A percentile compares a stretch with the other conserved stretches of the same genome.
phyloP scores from a whole-genome alignment of 1,139 yeast species.

The Taphrina betulina region DNA sequence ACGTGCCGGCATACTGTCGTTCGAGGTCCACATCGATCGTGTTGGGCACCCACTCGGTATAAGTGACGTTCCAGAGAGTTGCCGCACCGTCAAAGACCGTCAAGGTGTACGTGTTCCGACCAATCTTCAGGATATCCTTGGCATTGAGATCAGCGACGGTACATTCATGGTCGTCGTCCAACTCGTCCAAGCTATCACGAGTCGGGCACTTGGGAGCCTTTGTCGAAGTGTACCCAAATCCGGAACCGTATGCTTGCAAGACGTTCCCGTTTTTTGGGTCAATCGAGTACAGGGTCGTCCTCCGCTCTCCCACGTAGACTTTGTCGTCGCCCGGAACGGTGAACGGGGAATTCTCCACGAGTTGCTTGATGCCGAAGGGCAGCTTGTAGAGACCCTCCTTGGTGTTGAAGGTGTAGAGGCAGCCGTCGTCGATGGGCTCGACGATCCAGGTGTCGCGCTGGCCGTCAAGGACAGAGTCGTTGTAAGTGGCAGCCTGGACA shows the following conservation, averaged over 20 bases:
- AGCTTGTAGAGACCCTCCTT: constrained; percentile 72
- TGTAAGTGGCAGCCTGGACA: background rate
- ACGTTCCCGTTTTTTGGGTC: constrained; percentile 76
- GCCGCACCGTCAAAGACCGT: constrained; percentile 66
- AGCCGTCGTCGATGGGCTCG: constrained; percentile 86
- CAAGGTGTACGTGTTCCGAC: constrained; percentile 52
- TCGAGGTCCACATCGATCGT: constrained; percentile 72
- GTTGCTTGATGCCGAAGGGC: constrained; percentile 75
- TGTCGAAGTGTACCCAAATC: constrained; percentile 31
- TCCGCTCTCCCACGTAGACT: constrained; percentile 81
- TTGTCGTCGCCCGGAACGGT: constrained; percentile 73
- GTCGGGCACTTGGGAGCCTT: constrained; percentile 31
- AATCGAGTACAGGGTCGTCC: constrained; percentile 71
- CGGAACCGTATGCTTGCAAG: constrained; percentile 64
- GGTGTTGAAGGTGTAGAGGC: constrained; percentile 80
- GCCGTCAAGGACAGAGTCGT: constrained; percentile 32
- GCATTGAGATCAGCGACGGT: constrained; percentile 18
- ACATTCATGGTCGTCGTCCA: constrained; percentile 39
- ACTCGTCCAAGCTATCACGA: constrained; percentile 35
- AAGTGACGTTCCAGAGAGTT: constrained; percentile 80
- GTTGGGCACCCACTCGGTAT: constrained; percentile 91
- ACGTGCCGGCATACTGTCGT: constrained; percentile 45
- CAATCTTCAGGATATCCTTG: constrained; percentile 33
- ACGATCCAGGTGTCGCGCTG: constrained; percentile 65
- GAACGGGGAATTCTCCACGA: constrained; percentile 82